phyloP scores from a whole-genome alignment of 179 eudicot genomes.

The Carnegiea gigantea region DNA sequence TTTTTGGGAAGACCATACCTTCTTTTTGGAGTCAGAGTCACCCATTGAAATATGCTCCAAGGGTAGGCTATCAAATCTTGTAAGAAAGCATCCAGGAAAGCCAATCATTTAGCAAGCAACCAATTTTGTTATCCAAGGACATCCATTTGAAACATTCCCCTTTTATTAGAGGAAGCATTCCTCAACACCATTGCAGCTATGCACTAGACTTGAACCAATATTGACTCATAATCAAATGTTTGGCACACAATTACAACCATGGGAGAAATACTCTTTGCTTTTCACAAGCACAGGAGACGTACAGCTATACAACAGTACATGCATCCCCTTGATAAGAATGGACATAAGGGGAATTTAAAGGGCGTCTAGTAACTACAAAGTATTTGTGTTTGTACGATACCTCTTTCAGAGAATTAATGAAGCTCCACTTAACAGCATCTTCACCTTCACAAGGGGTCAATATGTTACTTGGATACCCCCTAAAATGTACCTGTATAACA shows the following conservation, averaged over 20 bases:
- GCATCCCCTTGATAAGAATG: constrained; percentile 6
- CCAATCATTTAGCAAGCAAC: not conserved
- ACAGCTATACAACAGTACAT: not conserved
- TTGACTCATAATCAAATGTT: not conserved
- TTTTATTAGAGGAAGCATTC: not conserved
- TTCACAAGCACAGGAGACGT: not conserved
- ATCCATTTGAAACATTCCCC: not conserved
- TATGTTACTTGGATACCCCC: constrained; percentile 77
- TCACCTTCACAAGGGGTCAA: constrained; percentile 89
- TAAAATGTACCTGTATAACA: constrained; percentile 77
- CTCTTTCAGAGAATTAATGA: constrained; percentile 94
- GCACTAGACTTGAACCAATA: not conserved
- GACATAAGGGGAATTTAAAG: not conserved
- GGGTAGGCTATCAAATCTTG: not conserved
- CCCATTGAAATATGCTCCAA: not conserved
- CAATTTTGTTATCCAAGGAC: not conserved
- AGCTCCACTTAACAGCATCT: constrained; percentile 93
- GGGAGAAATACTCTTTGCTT: not conserved
- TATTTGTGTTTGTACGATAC: constrained; percentile 29
- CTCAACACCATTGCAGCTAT: not conserved
- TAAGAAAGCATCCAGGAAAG: not conserved
- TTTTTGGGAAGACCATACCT: not conserved
- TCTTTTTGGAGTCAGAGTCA: not conserved
- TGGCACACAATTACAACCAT: not conserved
- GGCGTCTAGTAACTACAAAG: not conserved